These are phyloP conservation scores for Russula griseocarnosa DNA, from an alignment of 768 basidiomycete genomes.

Conservation along the genomic window DNA sequence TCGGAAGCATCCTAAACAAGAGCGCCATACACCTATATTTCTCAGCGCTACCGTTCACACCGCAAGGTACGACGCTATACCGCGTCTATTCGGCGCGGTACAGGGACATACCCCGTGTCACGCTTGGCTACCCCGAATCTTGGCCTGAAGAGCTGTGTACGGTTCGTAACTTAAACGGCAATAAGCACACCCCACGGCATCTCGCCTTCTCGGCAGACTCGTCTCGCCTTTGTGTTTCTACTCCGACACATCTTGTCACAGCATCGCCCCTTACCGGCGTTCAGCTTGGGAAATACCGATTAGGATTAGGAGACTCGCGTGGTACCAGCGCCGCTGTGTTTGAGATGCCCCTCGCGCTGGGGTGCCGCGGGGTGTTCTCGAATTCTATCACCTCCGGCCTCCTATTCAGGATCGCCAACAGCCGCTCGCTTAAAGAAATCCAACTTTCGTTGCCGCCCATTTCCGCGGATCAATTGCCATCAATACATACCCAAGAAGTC, in stretches of 20 bases:
- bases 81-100: conserved; percentile 21
- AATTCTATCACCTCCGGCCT: conserved; percentile 14
- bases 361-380: conserved; percentile 5
- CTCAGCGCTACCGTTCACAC: conserved; percentile 19
- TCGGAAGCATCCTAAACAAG: conserved; percentile 17
- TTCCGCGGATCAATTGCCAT: conserved; percentile 4
- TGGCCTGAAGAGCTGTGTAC: conserved; percentile 26
- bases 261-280: conserved; percentile 14
- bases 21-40: conserved; percentile 19
- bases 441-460: conserved; percentile 6
- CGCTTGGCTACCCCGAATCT: conserved; percentile 31
- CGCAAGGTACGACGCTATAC: conserved; percentile 18
- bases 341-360: conserved; percentile 16
- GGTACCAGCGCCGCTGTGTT: not conserved
- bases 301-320: not conserved
- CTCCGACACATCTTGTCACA: conserved; percentile 12
- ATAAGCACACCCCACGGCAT: not conserved
- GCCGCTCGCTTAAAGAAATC: conserved; percentile 10
- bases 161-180: conserved; percentile 14
- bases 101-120: conserved; percentile 26
- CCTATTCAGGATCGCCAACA: conserved; percentile 17
- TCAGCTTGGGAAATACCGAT: conserved; percentile 17
- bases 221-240: conserved; percentile 7
- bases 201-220: conserved; percentile 18
- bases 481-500: not conserved